Base-by-base conservation (phyloP, 768 basidiomycete species). In the Mycena sanguinolenta region DNA sequence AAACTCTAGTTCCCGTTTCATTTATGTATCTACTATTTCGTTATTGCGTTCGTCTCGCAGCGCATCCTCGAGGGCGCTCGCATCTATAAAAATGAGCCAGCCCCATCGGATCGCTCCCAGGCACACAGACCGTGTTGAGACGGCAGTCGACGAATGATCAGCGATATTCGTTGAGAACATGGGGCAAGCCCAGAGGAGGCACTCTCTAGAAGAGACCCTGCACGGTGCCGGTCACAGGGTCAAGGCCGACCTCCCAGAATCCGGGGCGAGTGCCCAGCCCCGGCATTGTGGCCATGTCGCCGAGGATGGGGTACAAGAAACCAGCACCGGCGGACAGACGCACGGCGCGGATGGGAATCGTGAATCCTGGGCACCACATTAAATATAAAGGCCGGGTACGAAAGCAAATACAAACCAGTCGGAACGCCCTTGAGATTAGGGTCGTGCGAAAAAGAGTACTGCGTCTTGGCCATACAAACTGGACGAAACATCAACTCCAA, bases 391-490 rank as follows among this genome's bases (percentile, higher is more conserved):
- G 28, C 38, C 27, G 34, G n/a, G 53, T 17, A 34, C 65, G 27
- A 49, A 46, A 55, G 53, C 59, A 53, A 67, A 49, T 49, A 74
- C 84, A 67, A 72, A 89, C 92, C 93, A 58, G 90, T 90, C 1
- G 98, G 96, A 0, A 93, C 96, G 74, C 92, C 92, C 84, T 98
- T 98, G 70, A 94, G 86, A 74, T 91, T 91, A 9, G 96, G 92
- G 76, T 99, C 93, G 78, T 97, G 96, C 28, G 96, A 97, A 84
- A 99, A 96, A 23, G 96, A 98, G 75, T 98, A 95, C 72, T 98
- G 97, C 7, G 97, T 99, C 87, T 98, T 97, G 58, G 95, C 96
- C 95, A 97, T 95, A 83, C 95, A 97, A 79, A 97, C 96, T 92
- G 32, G 13, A 53, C 14, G 52, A 70, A 57, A 73, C 61, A 55